Evolutionary conservation across 495 filamentous ascomycete species (phyloP).

Genomic region (Aspergillus sclerotiicarbonarius): DNA sequence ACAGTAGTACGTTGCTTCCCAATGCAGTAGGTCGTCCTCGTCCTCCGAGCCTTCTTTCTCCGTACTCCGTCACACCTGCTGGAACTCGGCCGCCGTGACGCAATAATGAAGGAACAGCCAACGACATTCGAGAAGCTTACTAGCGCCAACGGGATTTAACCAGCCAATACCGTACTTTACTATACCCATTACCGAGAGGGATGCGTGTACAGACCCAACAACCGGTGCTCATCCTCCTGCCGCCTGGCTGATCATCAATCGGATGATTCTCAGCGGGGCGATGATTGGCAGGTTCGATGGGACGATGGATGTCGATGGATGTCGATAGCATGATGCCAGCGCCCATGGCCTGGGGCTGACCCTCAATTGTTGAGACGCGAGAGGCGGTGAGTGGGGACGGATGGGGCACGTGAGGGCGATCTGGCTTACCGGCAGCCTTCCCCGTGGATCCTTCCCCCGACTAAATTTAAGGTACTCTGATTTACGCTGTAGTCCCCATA

Average conservation of each 20-base stretch:
- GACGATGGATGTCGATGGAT: not conserved
- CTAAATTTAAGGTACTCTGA: conserved; percentile 9
- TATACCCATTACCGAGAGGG: not conserved
- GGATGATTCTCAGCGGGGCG: not conserved
- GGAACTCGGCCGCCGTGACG: conserved; percentile 2
- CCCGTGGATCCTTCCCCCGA: conserved; percentile 1
- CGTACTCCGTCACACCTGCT: conserved; percentile 2
- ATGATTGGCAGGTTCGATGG: conserved; percentile 2
- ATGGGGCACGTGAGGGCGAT: conserved; percentile 13
- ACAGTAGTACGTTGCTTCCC: too few relatives aligned
- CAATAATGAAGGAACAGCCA: not conserved
- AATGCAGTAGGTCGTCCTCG: not conserved
- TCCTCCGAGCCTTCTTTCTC: not conserved
- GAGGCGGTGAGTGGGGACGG: conserved; percentile 14
- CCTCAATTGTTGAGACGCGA: conserved; percentile 15
- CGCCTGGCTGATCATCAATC: not conserved
- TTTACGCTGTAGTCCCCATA: conserved; percentile 7
- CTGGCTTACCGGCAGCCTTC: conserved; percentile 8
- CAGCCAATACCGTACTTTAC: not conserved
- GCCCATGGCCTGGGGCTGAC: not conserved
- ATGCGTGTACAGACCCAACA: conserved; percentile 2
- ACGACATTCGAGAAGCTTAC: conserved; percentile 6
- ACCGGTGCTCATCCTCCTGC: not conserved
- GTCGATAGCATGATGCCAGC: not conserved
- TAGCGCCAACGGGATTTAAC: conserved; percentile 1